phyloP scores from a whole-genome alignment of 208 protist genomes.

The Acanthamoeba healyi region DNA sequence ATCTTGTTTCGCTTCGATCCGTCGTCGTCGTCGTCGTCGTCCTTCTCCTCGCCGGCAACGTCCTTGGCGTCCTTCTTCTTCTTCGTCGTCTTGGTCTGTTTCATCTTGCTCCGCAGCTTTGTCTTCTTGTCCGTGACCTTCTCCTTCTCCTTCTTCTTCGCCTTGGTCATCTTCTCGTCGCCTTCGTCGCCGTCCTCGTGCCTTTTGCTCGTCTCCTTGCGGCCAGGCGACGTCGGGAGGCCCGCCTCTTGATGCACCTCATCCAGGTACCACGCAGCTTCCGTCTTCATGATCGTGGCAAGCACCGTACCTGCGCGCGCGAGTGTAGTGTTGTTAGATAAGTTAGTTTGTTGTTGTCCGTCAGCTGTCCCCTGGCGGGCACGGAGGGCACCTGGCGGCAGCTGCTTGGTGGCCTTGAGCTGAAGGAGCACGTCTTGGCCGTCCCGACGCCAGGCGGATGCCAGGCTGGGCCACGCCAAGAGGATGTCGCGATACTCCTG shows the following conservation, averaged over 20 bases:
- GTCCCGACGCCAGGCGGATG: neutral
- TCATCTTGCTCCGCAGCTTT: neutral
- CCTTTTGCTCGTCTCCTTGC: neutral
- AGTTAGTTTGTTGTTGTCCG: no score
- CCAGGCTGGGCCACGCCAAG: neutral
- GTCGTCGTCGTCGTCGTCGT: neutral
- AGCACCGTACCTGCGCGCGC: neutral
- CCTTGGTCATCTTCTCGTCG: neutral
- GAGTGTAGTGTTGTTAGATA: no score
- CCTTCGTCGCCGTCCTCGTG: neutral
- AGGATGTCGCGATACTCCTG: constrained; percentile 46
- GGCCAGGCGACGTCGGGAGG: no score
- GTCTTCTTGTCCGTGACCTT: neutral
- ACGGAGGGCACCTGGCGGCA: neutral
- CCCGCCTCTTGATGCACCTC: neutral
- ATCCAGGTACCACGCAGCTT: neutral
- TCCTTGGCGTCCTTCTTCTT: no score
- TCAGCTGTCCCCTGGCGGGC: no score
- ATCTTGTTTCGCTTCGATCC: neutral
- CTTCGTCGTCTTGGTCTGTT: neutral
- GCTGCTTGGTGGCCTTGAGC: neutral
- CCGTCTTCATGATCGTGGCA: constrained; percentile 44
- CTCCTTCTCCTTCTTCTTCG: neutral
- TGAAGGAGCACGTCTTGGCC: constrained; percentile 3
- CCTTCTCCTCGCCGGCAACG: no score